A percentile compares a stretch with the other conserved stretches of the same genome.
phyloP scores from a whole-genome alignment of 257 asterid genomes.

The Nicotiana undulata region DNA sequence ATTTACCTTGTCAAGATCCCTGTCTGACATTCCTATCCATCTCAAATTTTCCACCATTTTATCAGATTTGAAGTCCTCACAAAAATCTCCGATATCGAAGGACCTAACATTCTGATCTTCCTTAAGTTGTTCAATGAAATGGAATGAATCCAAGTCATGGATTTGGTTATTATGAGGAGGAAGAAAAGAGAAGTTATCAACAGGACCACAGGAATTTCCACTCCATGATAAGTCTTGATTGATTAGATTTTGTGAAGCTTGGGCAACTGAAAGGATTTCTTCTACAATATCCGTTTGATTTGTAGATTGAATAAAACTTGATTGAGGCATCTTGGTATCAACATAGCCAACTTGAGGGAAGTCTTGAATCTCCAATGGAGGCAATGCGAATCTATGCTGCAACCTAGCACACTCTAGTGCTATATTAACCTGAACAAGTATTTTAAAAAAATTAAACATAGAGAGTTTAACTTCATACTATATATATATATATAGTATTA shows the following conservation, averaged over 20 bases:
- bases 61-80: conserved; percentile 28
- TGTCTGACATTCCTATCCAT: conserved; percentile 43
- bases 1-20: conserved; percentile 36
- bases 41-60: conserved; percentile 54
- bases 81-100: conserved; percentile 40
- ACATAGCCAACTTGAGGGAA: conserved; percentile 32
- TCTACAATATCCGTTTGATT: conserved; percentile 38
- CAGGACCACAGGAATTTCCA: conserved; percentile 21
- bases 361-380: conserved; percentile 69
- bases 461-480: background rate
- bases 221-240: conserved; percentile 38
- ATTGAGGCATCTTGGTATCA: conserved; percentile 23
- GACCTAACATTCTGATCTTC: conserved; percentile 30
- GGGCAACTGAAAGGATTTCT: conserved; percentile 68
- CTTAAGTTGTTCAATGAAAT: conserved; percentile 21
- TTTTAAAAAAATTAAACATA: background rate
- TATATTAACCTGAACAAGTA: conserved; percentile 53
- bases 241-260: conserved; percentile 64
- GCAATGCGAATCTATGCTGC: conserved; percentile 62
- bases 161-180: conserved; percentile 29
- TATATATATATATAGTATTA: too few species aligned
- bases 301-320: conserved; percentile 7
- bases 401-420: conserved; percentile 89
- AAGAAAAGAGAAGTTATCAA: conserved; percentile 55
- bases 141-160: conserved; percentile 22